Conservation (phyloP, 768 basidiomycete genomes). For the Mycena epipterygia region DNA sequence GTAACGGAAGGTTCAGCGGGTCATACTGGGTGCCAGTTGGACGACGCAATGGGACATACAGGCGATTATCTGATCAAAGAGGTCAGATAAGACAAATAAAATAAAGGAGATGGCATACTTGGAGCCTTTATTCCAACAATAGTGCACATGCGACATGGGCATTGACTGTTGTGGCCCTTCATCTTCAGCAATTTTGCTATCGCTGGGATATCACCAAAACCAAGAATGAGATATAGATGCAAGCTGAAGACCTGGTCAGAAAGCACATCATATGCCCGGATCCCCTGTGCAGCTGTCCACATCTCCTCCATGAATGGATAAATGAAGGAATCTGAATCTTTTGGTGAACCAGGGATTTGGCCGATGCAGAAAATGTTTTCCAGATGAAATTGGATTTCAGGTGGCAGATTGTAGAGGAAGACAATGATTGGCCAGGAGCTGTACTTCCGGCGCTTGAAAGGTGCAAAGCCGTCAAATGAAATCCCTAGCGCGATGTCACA, state of each 20-base stretch:
- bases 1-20: slow-evolving; percentile 1
- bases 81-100: not conserved
- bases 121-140: slow-evolving; percentile 10
- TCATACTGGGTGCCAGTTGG: slow-evolving; percentile 1
- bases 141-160: slow-evolving; percentile 13
- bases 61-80: not conserved
- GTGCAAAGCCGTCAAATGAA: slow-evolving; percentile 51
- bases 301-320: slow-evolving; percentile 47
- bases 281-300: not conserved
- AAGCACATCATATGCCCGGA: not conserved
- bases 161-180: slow-evolving; percentile 16
- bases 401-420: slow-evolving; percentile 47
- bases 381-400: slow-evolving; percentile 44
- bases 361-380: slow-evolving; percentile 47
- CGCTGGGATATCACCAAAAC: not conserved
- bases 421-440: slow-evolving; percentile 52
- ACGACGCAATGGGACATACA: not conserved
- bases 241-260: not conserved
- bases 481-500: slow-evolving; percentile 53
- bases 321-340: slow-evolving; percentile 49
- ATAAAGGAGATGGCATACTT: not conserved
- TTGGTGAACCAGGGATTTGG: slow-evolving; percentile 48
- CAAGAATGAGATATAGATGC: not conserved
- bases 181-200: not conserved
- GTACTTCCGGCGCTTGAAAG: slow-evolving; percentile 42